Conservation (phyloP, 2,329 filamentous ascomycete genomes). For the Plenodomus lindquistii region DNA sequence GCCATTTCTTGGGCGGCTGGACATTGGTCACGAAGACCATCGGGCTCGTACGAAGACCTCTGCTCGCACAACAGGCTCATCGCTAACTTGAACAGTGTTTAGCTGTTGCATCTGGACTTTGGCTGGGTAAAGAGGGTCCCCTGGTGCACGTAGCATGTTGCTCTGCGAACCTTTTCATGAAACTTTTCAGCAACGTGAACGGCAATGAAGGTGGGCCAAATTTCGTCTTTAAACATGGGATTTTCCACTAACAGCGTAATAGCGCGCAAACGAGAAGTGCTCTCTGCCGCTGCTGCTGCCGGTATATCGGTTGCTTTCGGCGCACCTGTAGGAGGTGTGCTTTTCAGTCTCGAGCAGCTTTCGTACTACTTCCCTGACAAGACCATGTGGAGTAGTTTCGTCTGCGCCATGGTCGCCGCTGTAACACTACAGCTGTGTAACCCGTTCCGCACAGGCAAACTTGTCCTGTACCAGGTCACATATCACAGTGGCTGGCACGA, state of each 20-base stretch:
- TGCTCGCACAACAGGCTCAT: slow-evolving; percentile 16
- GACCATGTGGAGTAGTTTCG: slow-evolving; percentile 99
- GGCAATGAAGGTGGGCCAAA: slow-evolving; percentile 74
- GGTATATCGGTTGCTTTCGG: slow-evolving; percentile 95
- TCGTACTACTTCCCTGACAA: slow-evolving; percentile 99
- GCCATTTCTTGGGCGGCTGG: slow-evolving; percentile 83
- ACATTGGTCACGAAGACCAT: slow-evolving; percentile 88
- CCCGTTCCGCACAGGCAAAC: slow-evolving; percentile 91
- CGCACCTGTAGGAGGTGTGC: slow-evolving; percentile 87
- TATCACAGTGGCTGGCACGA: slow-evolving; percentile 92
- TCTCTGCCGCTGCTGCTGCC: slow-evolving; percentile 89
- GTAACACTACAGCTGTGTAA: slow-evolving; percentile 91
- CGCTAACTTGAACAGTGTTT: slow-evolving; percentile 65
- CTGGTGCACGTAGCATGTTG: slow-evolving; percentile 96
- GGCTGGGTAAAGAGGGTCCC: slow-evolving; percentile 95
- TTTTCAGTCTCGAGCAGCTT: slow-evolving; percentile 94
- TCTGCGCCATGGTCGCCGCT: slow-evolving; percentile 98
- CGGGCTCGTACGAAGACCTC: slow-evolving; percentile 65
- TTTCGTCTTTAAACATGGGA: too few species aligned
- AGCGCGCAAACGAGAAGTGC: slow-evolving; percentile 90
- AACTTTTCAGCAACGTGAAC: slow-evolving; percentile 78
- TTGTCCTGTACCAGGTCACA: slow-evolving; percentile 93
- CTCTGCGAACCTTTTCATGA: slow-evolving; percentile 92
- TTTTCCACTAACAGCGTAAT: slow-evolving; percentile 21
- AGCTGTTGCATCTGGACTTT: slow-evolving; percentile 90